These are phyloP conservation scores for Ogataea philodendri DNA, from an alignment of 805 yeast genomes.

Conservation along the genomic window DNA sequence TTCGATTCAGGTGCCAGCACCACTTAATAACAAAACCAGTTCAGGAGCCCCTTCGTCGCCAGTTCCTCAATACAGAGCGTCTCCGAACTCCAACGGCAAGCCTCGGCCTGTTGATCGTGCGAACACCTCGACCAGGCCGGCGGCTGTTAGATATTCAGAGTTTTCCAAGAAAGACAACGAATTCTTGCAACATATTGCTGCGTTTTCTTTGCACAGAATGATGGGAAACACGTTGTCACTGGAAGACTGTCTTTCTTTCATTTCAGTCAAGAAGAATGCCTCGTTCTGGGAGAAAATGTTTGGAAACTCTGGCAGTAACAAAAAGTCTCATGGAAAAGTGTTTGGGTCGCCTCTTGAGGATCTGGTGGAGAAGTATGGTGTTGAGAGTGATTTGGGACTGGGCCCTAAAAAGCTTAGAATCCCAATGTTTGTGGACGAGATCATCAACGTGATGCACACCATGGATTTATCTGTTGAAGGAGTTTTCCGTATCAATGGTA, in stretches of 20 bases:
- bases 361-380: constrained; percentile 67
- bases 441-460: constrained; percentile 76
- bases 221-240: constrained; percentile 31
- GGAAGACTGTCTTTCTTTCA: constrained; percentile 41
- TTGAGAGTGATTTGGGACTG: constrained; percentile 79
- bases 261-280: constrained; percentile 41
- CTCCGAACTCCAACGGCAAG: not conserved
- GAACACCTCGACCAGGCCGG: constrained; percentile 6
- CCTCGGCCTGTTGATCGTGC: not conserved
- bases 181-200: constrained; percentile 57
- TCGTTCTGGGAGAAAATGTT: constrained; percentile 55
- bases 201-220: constrained; percentile 45
- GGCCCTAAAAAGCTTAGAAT: constrained; percentile 78
- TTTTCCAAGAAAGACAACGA: constrained; percentile 55
- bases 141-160: constrained; percentile 61
- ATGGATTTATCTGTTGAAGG: constrained; percentile 97
- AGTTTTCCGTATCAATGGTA: constrained; percentile 93
- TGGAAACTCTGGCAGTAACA: constrained; percentile 15
- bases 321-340: constrained; percentile 40
- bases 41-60: constrained; percentile 6
- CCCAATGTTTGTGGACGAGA: constrained; percentile 85
- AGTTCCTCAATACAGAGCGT: constrained; percentile 1
- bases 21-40: not conserved
- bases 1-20: constrained; percentile 2
- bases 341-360: constrained; percentile 77